Base-by-base conservation (phyloP, 2,329 filamentous ascomycete species). In the Grosmannia huntii region DNA sequence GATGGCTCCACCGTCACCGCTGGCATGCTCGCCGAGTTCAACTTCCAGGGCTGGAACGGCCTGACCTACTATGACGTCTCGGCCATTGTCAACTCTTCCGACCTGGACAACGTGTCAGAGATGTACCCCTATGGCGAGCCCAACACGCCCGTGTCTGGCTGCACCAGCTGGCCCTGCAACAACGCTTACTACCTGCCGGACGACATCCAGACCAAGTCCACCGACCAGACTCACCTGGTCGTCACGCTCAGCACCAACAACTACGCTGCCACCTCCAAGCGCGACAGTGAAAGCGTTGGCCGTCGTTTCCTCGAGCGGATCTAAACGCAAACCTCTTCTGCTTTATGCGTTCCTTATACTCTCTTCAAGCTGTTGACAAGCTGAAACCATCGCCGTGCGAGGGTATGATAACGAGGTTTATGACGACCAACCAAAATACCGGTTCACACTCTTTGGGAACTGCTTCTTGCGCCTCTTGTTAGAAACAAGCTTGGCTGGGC, bases 61-160 rank as follows among this genome's bases (percentile, higher is more conserved):
- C 46, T 64, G 21, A 73, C 69, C 62, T 76, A 65, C 66, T 76
- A 72, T 56, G 74, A 76, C 60, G 71, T 76, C 54, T 76, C 73
- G 14, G 73, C 74, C 63, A 74, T 76, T 56, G 70, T 74, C 65
- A 69, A 75, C 66, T 66, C 71, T 19, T 53, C 65, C 56, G 73
- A 76, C 64, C 60, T 63, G 53, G 60, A 68, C 55, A 73, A 72
- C 64, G 68, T 76, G 55, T 69, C 73, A 65, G 60, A 68, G 66
- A 67, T 76, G 60, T 74, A 69, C 66, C 72, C 72, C 1, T 62
- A 64, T 16, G 60, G 60, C 31, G 55, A 41, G 14, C 41, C 61
- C 57, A 55, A 60, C 58, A 63, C 58, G 1, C 71, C 71, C 19
- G 56, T 68, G 53, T 72, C 71, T 5, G 74, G 74, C 46, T 76